Evolutionary conservation across 2,329 filamentous ascomycete species (phyloP), one percentile per base, ranked within the genome.

Genomic region (Rhinocladiella mackenziei): DNA sequence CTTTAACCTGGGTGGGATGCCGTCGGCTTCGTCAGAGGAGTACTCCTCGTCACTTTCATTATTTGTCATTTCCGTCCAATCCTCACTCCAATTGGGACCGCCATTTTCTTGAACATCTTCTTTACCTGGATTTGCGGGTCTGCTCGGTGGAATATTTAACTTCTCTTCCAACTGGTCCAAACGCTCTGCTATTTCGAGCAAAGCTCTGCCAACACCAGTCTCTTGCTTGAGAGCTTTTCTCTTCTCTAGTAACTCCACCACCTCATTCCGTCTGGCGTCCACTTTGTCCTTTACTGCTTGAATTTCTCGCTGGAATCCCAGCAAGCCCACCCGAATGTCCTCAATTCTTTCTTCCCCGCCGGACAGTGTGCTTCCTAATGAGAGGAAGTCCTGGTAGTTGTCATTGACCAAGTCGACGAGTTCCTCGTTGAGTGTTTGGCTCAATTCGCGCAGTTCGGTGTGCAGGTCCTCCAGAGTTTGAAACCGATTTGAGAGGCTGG

Each of bases 391-490:
- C 35, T 88, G 84, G 63, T 98, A 97, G 66, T 98, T 94, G 39
- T 84, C 78, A 62, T 98, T 98, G 55, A 98, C 92, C 5, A 98
- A 78, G 67, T 96, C 91, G 13, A 98, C 75, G 2, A 98, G 75
- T 68, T 98, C 92, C 51, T 84, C 80, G 59, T 83, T 86, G 50
- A 98, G 82, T 14, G 83, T 76, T 56, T 86, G 79, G 56, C 83
- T 86, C 39, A 94, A 77, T 46, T 89, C 80, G 32, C 89, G 83
- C 11, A 98, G 74, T 60, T 98, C 94, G 4, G 83, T 71, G 25
- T 91, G 86, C 22, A 98, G 74, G 64, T 98, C 92, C 62, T 95
- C 89, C 35, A 98, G 85, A 0, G 91, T 96, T 65, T 98, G 92
- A 65, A 98, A 92, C 1, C 92, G 84, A 61, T 92, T 82, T 14